These are phyloP conservation scores for Fusarium sp. DNA, from an alignment of 2,329 filamentous ascomycete genomes.

Conservation along the genomic window DNA sequence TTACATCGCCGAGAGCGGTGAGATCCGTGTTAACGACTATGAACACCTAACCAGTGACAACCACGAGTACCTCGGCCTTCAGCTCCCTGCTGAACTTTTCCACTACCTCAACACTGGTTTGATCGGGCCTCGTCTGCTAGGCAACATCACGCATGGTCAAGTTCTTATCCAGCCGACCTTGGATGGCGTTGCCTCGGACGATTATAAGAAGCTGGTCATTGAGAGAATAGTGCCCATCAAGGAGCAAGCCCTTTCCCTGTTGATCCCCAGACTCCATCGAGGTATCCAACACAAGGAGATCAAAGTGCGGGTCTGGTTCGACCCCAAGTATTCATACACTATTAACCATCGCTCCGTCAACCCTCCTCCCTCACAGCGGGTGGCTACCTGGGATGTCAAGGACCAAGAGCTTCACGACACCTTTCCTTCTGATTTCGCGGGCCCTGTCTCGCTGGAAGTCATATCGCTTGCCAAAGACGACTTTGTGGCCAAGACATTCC, in stretches of 20 bases:
- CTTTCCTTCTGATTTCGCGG: conserved; percentile 54
- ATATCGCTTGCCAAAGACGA: conserved; percentile 72
- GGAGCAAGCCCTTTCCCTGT: conserved; percentile 78
- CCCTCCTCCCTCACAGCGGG: conserved; percentile 58
- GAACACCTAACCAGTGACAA: conserved; percentile 82
- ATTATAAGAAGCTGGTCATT: conserved; percentile 83
- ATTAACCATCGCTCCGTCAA: conserved; percentile 67
- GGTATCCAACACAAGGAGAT: conserved; percentile 85
- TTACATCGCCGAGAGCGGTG: conserved; percentile 79
- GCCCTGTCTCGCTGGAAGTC: conserved; percentile 65
- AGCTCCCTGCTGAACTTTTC: conserved; percentile 88
- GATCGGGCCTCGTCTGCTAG: conserved; percentile 79
- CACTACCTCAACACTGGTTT: conserved; percentile 88
- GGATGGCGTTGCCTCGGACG: conserved; percentile 80
- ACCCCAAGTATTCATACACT: conserved; percentile 71
- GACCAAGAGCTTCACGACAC: conserved; percentile 62
- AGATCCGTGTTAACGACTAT: conserved; percentile 76
- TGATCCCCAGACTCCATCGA: conserved; percentile 82
- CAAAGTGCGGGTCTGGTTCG: conserved; percentile 84
- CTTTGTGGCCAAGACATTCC: conserved; percentile 75
- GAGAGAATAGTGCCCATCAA: conserved; percentile 77
- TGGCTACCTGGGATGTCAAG: conserved; percentile 76
- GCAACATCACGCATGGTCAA: conserved; percentile 82
- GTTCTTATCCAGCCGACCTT: conserved; percentile 83
- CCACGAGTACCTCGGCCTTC: conserved; percentile 89